These are phyloP conservation scores for Apophysomyces ossiformis DNA, from an alignment of 371 early-diverging fungal species.

Conservation along the genomic window DNA sequence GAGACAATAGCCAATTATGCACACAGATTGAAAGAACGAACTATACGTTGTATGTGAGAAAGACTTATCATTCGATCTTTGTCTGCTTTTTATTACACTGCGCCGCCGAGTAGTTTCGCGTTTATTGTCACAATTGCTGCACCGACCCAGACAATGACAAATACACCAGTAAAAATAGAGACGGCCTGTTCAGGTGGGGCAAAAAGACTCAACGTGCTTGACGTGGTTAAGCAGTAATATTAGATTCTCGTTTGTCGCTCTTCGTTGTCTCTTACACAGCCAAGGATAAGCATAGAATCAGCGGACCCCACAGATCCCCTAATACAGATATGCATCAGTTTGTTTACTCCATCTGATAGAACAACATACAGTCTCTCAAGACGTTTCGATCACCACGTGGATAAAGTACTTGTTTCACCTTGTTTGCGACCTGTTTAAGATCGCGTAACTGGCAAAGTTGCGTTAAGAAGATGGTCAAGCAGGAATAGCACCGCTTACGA, in stretches of 20 bases:
- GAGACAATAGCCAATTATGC: conserved; percentile 94
- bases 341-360: conserved; percentile 1
- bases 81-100: conserved; percentile 58
- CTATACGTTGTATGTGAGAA: conserved; percentile 37
- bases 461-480: neutral
- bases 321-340: neutral
- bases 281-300: conserved; percentile 85
- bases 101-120: conserved; percentile 92
- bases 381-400: conserved; percentile 70
- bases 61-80: neutral
- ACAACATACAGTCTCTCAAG: conserved; percentile 75
- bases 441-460: conserved; percentile 69
- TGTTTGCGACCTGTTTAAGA: conserved; percentile 71
- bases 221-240: neutral
- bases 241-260: neutral
- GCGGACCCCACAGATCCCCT: conserved; percentile 98
- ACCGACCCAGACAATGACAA: conserved; percentile 93
- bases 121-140: conserved; percentile 93
- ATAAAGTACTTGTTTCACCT: conserved; percentile 75
- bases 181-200: conserved; percentile 76
- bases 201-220: conserved; percentile 62
- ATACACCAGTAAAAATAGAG: conserved; percentile 88
- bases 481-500: conserved; percentile 54
- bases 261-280: conserved; percentile 58
- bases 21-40: conserved; percentile 95